Evolutionary conservation across 805 yeast species (phyloP), one percentile per base, ranked within the genome.

Genomic region (Saccharomycopsis sp.): DNA sequence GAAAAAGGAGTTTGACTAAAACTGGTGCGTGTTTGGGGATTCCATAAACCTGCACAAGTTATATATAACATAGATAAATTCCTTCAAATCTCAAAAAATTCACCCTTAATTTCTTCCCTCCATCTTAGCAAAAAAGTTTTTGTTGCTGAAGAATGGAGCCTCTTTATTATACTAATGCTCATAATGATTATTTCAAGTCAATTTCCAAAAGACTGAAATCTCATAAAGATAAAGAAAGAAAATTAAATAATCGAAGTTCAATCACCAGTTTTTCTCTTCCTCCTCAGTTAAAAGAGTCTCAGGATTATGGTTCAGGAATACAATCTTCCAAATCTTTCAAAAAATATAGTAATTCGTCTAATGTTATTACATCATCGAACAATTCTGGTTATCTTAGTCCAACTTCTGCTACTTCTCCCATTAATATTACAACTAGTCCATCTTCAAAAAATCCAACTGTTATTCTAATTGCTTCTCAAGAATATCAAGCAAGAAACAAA

Each of bases 391-490:
- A 12, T 14, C 12, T 20, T 5, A 20, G 29, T 15, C 29, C 37
- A 9, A 20, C 37, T n/a, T 23, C 29, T 21, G 17, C 30, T 25
- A 21, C 37, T 8, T 21, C 37, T 13, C 37, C 37, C 9, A 25
- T 34, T 10, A 20, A 14, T 21, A 14, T 21, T 20, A 30, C 30
- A 9, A 20, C 29, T n/a, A 21, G 29, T 20, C 37, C 37, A 20
- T 34, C 37, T 6, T 21, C 31, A 5, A 20, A 34, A 14, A 20
- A 9, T 25, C 30, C 39, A 21, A 26, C 42, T 14, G 39, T 36
- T n/a, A 64, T 73, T 3, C 51, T 74, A 8, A 67, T 74, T 4
- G 60, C 72, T 27, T 69, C 68, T 47, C 67, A 59, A 49, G 55
- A 62, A 28, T 72, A 71, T 52, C 51, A 50, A 8, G 70, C 72